Base-by-base conservation (phyloP, 371 early-diverging fungal genomes). In the Mortierella sp. region DNA sequence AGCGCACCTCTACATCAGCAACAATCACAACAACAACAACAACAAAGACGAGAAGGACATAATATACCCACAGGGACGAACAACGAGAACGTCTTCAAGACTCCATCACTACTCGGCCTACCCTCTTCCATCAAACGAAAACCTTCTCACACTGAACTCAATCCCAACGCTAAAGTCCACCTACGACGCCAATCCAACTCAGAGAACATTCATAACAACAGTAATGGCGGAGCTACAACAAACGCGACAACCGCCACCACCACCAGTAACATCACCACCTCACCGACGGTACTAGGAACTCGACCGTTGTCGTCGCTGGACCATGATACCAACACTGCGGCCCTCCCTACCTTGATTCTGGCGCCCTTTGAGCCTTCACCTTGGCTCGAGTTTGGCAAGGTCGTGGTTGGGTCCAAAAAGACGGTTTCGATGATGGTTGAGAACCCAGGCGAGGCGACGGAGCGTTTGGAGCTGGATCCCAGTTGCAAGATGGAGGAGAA, bases 361-460 rank as follows among this genome's bases (percentile, higher is more conserved):
- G 80, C 80, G 12, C 86, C 86, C 7, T 85, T 85, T 46, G 77
- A 75, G 16, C 82, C 78, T 1, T 38, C 86, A 12, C 86, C 86
- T 21, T 85, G 86, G 86, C 70, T 85, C 14, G 86, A 85, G 41
- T 82, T 85, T 77, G 86, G 86, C 2, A 82, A 77, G 35, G 82
- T 82, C 21, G 70, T 79, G 1, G 75, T 85, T 0, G 86, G 86
- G 1, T 68, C 79, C 5, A 85, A 85, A 44, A 81, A 85, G 77
- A 75, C 71, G 5, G 43, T 77, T 5, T 27, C 79, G 18, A n/a
- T 82, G 76, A 43, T 70, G 21, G 74, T 85, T 5, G 79, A 82
- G 56, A 85, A 85, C 72, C 86, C 86, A 5, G 46, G 75, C 3
- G 82, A 85, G 32, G 2, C 11, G 3, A 18, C 55, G 8, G 79